Evolutionary conservation across 495 filamentous ascomycete genomes (phyloP), one percentile per base, ranked within the genome.

Genomic region (Umbilicaria muhlenbergii): DNA sequence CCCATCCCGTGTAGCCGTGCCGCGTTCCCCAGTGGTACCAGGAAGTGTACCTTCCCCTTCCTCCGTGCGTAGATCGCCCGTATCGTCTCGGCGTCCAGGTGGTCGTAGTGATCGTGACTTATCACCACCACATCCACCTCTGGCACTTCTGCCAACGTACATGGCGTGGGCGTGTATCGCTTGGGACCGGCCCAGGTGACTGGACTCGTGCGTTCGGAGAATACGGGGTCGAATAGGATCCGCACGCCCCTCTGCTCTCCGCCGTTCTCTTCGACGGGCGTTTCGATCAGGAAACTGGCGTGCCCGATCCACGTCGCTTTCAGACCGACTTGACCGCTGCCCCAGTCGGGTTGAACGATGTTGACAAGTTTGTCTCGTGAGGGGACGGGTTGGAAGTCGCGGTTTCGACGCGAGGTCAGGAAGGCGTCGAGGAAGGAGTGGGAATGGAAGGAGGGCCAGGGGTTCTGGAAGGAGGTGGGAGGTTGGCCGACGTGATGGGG

Each of bases 231-330:
- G 36, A 67, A 65, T 2, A 75, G 45, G 12, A 67, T 61, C 6
- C 60, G 47, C 11, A 67, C 43, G 3, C 61, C 63, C 38, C 63
- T 43, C 15, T 45, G 24, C 7, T 43, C 49, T n/a, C 49, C 51
- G 28, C 28, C 4, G 15, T 38, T 0, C 50, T 49, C 16, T 54
- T 24, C 0, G 47, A 50, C 24, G 53, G 56, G 36, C 17, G 58
- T 57, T 45, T 74, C 69, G 8, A 71, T 43, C 7, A 76, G 57
- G 32, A 67, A 58, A 21, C 56, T 56, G 10, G 72, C 72, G 46
- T 76, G 72, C 5, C 72, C 72, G 4, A 76, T 58, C 67, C 67
- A 72, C 6, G 72, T 76, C 0, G 60, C 61, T 46, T 60, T 60
- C 38, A 67, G 40, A 6, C 53, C 55, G 11, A 46, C 17, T n/a